Evolutionary conservation across 192 early-diverging fungal genomes (phyloP), one percentile per base, ranked within the genome.

Genomic region (Funneliformis mosseae): DNA sequence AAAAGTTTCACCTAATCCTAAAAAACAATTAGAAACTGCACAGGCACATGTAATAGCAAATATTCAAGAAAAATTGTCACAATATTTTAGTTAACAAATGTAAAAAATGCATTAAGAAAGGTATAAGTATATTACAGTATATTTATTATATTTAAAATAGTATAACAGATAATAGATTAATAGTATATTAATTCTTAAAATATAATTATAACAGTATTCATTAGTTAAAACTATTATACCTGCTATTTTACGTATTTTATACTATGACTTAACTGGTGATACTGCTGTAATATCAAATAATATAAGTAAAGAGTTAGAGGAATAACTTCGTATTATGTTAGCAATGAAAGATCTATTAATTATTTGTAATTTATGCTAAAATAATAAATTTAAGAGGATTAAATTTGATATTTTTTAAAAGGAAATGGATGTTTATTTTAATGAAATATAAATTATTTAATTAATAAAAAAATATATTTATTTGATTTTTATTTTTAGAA

Each of bases 341-440:
- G 21, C 61, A 62, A n/a, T 62, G 25, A 21, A 62, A 62, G 61
- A 62, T 62, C 21, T 6, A 62, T 62, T 21, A 62, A 62, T 62
- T 62, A 62, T n/a, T n/a, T 62, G 61, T 62, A 3, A 62, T n/a
- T n/a, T n/a, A n/a, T n/a, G n/a, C n/a, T n/a, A n/a, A n/a, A n/a
- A n/a, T n/a, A n/a, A n/a, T n/a, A n/a, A n/a, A n/a, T n/a, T n/a
- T n/a, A n/a, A n/a, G n/a, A n/a, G n/a, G n/a, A n/a, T n/a, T n/a
- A n/a, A n/a, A 62, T 62, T 62, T 62, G 61, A 62, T 62, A 7
- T n/a, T 25, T 62, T 62, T 62, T 12, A 21, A 21, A 62, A n/a
- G n/a, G n/a, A n/a, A n/a, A n/a, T n/a, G n/a, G n/a, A n/a, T n/a
- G 61, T 1, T 62, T 62, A 62, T 62, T 62, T 62, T 62, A 62